phyloP scores from a whole-genome alignment of 345 rosid species.

The Acer negundo region DNA sequence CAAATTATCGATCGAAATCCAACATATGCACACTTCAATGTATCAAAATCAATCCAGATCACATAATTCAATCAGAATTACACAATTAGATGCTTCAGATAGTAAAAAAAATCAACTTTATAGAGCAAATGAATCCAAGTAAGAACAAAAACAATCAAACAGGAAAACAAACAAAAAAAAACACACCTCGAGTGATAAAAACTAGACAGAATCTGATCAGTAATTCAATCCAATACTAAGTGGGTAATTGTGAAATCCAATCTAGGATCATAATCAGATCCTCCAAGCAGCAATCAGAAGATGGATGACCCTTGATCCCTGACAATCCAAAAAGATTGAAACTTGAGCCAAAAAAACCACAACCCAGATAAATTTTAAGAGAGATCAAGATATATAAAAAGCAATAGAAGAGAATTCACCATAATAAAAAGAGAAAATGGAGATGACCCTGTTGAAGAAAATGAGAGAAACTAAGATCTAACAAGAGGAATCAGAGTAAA shows the following conservation, averaged over 20 bases:
- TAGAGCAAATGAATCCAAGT: slow-evolving; percentile 33
- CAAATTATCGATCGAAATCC: slow-evolving; percentile 17
- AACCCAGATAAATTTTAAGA: slow-evolving; percentile 26
- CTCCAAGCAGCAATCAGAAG: slow-evolving; percentile 39
- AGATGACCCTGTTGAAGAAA: slow-evolving; percentile 62
- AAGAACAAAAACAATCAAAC: slow-evolving; percentile 30
- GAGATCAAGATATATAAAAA: slow-evolving; percentile 34
- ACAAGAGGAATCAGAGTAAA: slow-evolving; percentile 46
- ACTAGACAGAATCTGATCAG: slow-evolving; percentile 60
- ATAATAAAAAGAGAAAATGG: slow-evolving; percentile 29
- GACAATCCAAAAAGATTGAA: slow-evolving; percentile 18
- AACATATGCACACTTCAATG: slow-evolving; percentile 16
- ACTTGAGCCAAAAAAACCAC: slow-evolving; percentile 27
- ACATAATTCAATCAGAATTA: slow-evolving; percentile 2
- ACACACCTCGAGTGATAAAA: slow-evolving; percentile 44
- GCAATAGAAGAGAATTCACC: slow-evolving; percentile 43
- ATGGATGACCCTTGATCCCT: slow-evolving; percentile 36
- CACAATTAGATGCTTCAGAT: neutral
- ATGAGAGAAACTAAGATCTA: slow-evolving; percentile 76
- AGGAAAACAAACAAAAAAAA: slow-evolving; percentile 23
- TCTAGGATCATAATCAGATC: slow-evolving; percentile 58
- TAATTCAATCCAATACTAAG: slow-evolving; percentile 45
- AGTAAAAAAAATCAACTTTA: neutral
- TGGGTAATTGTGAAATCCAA: slow-evolving; percentile 56
- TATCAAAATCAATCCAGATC: slow-evolving; percentile 19